Percentiles rank a stretch among this genome's conserved stretches.
Conservation (phyloP, 2,329 filamentous ascomycete genomes). For the Pyricularia pennisetigena region DNA sequence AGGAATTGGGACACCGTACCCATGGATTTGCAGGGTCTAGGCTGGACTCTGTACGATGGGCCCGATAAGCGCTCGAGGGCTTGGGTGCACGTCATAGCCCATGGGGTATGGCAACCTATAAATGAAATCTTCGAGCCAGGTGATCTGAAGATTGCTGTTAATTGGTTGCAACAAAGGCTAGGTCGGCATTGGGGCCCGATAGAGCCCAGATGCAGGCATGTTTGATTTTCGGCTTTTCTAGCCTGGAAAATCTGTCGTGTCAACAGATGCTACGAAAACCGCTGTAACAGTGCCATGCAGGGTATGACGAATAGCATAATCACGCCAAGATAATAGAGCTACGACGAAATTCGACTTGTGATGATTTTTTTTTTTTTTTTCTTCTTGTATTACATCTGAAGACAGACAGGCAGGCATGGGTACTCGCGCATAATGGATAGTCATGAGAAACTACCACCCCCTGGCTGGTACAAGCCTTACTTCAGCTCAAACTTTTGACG, state of each 20-base stretch:
- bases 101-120: not conserved
- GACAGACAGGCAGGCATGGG: not conserved
- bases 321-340: not conserved
- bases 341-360: not conserved
- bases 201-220: not conserved
- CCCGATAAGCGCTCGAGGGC: not conserved
- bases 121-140: not conserved
- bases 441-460: not conserved
- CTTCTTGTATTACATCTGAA: not conserved
- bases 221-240: not conserved
- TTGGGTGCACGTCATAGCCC: not conserved
- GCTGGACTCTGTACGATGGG: not conserved
- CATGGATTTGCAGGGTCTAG: not conserved
- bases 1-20: not conserved
- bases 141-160: not conserved
- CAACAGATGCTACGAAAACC: not conserved
- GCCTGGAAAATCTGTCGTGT: not conserved
- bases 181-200: not conserved
- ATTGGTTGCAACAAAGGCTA: not conserved
- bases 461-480: not conserved
- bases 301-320: not conserved
- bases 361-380: no score
- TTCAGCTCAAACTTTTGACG: conserved; percentile 1
- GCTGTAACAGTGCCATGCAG: not conserved
- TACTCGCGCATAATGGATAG: not conserved